Evolutionary conservation across 257 asterid species (phyloP), one percentile per base, ranked within the genome.

Genomic region (Rehmannia glutinosa): DNA sequence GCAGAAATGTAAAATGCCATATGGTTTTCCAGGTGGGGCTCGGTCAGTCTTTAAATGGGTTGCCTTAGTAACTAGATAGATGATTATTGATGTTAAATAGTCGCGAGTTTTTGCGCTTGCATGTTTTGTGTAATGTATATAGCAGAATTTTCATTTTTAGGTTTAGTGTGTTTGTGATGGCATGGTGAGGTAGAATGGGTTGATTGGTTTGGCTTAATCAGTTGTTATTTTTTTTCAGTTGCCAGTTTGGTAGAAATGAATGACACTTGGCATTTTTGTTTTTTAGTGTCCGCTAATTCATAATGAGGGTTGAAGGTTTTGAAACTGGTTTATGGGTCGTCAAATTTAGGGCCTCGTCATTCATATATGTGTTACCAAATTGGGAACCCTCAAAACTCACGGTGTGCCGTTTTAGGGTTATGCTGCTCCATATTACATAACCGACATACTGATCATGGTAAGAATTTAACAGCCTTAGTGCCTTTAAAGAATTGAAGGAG

Each of bases 61-160:
- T n/a, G n/a, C n/a, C n/a, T 57, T 30, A 45, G 66, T 20, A 60
- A 49, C 52, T 51, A 47, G 58, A 21, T 54, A 39, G 9, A 25
- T 8, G 39, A 2, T 3, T 9, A 1, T 67, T 33, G 25, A 6
- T 43, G 43, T 65, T 20, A 47, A n/a, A 33, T 30, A 23, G 17
- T n/a, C 62, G 50, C 27, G 56, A 53, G 10, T 32, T 69, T 12
- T 43, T 49, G 67, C 36, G 68, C 10, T 51, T 13, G 46, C 57
- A 32, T 30, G 53, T 66, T 10, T 24, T 39, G 27, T 64, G 21
- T 39, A 43, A 23, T 35, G 16, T 49, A 15, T 65, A 3, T 55
- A 41, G 8, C 50, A 1, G 17, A 25, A 46, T 2, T 32, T 4
- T 16, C 8, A 30, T 52, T 7, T 42, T 71, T 28, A 32, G 8